Conservation (phyloP, 116 monocot genomes). For the Dioscorea cayenensis region DNA sequence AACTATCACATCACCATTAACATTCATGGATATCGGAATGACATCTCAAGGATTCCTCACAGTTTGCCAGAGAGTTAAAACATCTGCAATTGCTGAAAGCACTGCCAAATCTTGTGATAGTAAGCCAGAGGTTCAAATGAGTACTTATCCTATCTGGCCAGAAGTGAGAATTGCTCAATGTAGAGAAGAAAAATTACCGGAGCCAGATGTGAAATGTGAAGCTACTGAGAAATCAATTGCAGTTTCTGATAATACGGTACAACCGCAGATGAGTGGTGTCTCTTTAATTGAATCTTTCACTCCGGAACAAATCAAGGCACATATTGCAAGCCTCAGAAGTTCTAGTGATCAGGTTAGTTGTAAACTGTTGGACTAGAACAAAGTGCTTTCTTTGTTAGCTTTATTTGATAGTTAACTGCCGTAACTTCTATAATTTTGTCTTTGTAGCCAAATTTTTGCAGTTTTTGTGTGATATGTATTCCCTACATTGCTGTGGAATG, state of each 20-base stretch:
- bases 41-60: background rate
- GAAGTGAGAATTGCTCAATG: background rate
- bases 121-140: constrained; percentile 1
- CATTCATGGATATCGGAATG: background rate
- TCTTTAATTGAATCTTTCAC: constrained; percentile 47
- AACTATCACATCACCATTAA: background rate
- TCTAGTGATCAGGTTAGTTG: background rate
- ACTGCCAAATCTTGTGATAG: constrained; percentile 5
- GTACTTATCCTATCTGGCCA: background rate
- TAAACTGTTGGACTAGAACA: background rate
- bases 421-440: background rate
- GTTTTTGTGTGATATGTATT: too few species aligned
- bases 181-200: constrained; percentile 4
- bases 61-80: background rate
- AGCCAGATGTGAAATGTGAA: constrained; percentile 2
- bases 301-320: constrained; percentile 12
- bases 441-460: too few species aligned
- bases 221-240: background rate
- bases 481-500: too few species aligned
- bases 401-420: background rate
- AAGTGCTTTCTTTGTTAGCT: background rate
- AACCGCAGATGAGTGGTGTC: constrained; percentile 17
- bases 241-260: background rate
- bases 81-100: background rate
- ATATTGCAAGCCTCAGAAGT: background rate